Base-by-base conservation (phyloP, 73 alveolate species). In the Symbiodinium pilosum region DNA sequence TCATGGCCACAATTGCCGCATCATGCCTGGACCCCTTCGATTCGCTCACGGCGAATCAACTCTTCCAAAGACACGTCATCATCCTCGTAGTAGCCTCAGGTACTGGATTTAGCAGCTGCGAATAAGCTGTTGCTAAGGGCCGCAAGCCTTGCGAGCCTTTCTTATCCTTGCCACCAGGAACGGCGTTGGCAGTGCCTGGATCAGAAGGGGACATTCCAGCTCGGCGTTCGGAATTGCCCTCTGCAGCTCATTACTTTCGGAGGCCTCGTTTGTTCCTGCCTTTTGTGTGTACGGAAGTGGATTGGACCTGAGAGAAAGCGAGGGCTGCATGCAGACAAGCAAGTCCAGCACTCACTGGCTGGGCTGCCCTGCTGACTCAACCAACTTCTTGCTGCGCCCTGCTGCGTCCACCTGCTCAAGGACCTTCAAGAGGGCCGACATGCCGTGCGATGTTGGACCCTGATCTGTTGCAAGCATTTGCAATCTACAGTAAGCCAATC, bases 221-320 rank as follows among this genome's bases (percentile, higher is more conserved):
- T 12, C 21, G 71, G 71, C 21, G 12, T 52, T 21, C 30, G 21
- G 21, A 21, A 21, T 52, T 21, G 21, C 71, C 71, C 69, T 52
- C 69, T 12, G 20, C 9, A 12, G 28, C 28, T 52, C 69, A 20
- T 52, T n/a, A n/a, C n/a, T n/a, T n/a, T n/a, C n/a, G n/a, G n/a
- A n/a, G n/a, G 87, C 95, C 97, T 91, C 97, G 30, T 43, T 69
- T 91, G 97, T 91, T 91, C 43, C 97, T 85, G 24, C 97, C 97
- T 47, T 91, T 91, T 75, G 97, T 91, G 81, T 91, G 97, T 40
- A 91, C 97, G 18, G 97, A 91, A 12, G 87, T 71, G 21, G 97
- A 69, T n/a, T 91, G 97, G 54, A 91, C 97, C 97, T 87, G 64
- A 47, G 20, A 4, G 54, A n/a, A 71, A 28, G 21, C 43, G 32